Conservation (phyloP, 768 basidiomycete genomes). For the Butyriboletus loyo region DNA sequence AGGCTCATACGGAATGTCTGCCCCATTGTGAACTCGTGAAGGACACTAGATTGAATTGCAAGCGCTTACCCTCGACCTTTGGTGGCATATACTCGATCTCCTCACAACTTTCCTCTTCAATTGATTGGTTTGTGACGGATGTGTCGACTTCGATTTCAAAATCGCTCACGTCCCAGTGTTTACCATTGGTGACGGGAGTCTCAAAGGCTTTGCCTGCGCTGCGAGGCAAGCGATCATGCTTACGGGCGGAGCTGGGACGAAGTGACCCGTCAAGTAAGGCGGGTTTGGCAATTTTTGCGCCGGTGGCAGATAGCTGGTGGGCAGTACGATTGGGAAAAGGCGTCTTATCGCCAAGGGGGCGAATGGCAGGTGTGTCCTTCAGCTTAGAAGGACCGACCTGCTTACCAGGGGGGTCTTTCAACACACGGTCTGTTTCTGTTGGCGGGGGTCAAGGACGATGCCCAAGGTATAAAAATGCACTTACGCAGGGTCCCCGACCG, state of each 20-base stretch:
- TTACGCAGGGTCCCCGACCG: conserved; percentile 30
- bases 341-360: conserved; percentile 72
- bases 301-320: conserved; percentile 34
- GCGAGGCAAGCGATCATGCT: conserved; percentile 55
- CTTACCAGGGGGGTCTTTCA: conserved; percentile 26
- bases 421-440: conserved; percentile 20
- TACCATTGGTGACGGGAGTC: conserved; percentile 63
- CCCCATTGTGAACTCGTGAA: background rate
- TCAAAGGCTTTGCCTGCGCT: conserved; percentile 51
- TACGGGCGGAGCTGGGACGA: conserved; percentile 67
- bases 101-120: conserved; percentile 35
- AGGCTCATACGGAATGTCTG: conserved; percentile 44
- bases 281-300: conserved; percentile 36
- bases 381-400: conserved; percentile 24
- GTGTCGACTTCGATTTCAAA: conserved; percentile 36
- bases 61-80: conserved; percentile 43
- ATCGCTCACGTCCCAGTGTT: conserved; percentile 78
- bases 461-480: background rate
- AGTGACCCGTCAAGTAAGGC: conserved; percentile 41
- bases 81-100: conserved; percentile 59
- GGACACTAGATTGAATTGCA: background rate
- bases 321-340: conserved; percentile 64
- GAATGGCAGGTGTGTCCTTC: conserved; percentile 28
- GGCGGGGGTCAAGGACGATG: background rate
- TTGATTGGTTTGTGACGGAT: conserved; percentile 20